Percentiles rank a stretch among this genome's conserved stretches.
Conservation (phyloP, 2,329 filamentous ascomycete genomes). For the Paracamarosporium sp. region DNA sequence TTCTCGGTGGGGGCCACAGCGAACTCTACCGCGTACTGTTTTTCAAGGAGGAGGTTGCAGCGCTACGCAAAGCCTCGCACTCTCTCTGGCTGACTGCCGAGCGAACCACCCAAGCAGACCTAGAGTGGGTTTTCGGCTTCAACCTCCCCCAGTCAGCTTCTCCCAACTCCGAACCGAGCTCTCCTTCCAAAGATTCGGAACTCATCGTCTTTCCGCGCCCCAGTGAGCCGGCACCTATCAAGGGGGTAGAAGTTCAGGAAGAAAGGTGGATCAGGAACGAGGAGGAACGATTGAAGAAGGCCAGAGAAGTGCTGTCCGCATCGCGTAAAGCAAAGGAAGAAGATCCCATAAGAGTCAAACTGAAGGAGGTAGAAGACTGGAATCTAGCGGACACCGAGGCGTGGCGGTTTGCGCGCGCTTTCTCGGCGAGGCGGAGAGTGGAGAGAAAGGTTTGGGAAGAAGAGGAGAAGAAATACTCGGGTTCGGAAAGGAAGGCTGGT, state of each 20-base stretch:
- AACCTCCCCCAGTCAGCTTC: conserved; percentile 68
- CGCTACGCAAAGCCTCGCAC: conserved; percentile 63
- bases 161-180: conserved; percentile 61
- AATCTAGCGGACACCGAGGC: conserved; percentile 76
- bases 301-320: conserved; percentile 50
- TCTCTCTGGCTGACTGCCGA: conserved; percentile 86
- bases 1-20: conserved; percentile 69
- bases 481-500: conserved; percentile 61
- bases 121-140: conserved; percentile 93
- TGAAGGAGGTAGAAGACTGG: conserved; percentile 57
- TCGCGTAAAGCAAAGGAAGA: conserved; percentile 35
- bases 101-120: conserved; percentile 65
- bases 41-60: conserved; percentile 83
- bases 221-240: conserved; percentile 52
- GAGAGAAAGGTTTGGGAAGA: conserved; percentile 75
- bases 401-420: conserved; percentile 77
- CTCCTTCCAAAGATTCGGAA: conserved; percentile 66
- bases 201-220: conserved; percentile 54
- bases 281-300: conserved; percentile 61
- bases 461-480: conserved; percentile 69
- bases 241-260: conserved; percentile 58
- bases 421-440: conserved; percentile 65
- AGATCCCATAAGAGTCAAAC: conserved; percentile 25
- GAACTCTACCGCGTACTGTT: conserved; percentile 71
- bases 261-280: conserved; percentile 64